Base-by-base conservation (phyloP, 805 yeast genomes). In the Kodamaea hsintzibuensis region DNA sequence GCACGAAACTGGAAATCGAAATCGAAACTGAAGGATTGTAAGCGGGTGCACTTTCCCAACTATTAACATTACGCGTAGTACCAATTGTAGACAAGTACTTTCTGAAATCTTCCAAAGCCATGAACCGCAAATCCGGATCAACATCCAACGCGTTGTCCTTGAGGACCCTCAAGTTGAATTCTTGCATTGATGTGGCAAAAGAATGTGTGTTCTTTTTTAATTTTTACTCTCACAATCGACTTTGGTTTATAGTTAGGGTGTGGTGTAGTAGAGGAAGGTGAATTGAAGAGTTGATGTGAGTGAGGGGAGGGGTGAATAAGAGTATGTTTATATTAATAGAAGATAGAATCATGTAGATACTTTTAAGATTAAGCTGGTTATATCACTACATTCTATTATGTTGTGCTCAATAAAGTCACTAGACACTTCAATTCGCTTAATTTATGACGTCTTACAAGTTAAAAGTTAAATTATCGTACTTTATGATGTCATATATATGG, bases 71-170 rank as follows among this genome's bases (percentile, higher is more conserved):
- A 19, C 44, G 19, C 5, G 44, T 17, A 19, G 19, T 16, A 14
- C 19, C 44, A 57, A 68, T 55, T 60, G 69, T 57, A 38, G 52
- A 56, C 18, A 81, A 62, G 47, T 70, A 62, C 62, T 80, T 80
- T 60, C 80, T 82, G 61, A 89, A 76, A 63, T 90, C 96, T 60
- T 82, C 87, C 52, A 90, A 72, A 1, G 92, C 96, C 96, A 90
- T 90, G 71, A 84, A 90, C 65, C 96, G 74, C 59, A 88, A 72
- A 64, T 90, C 96, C 2, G 95, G 88, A 61, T 90, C 96, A 2
- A 85, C 85, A 59, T 85, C 89, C 42, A 73, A 73, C 12, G 85
- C 81, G 58, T 77, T 76, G 40, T 78, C 80, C 53, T 64, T 70
- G 49, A 76, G 61, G 12, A 63, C 52, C 39, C 63, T 62, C 51